Evolutionary conservation across 306 rosid genomes (phyloP), one percentile per base, ranked within the genome.

Genomic region (Myrica gale): DNA sequence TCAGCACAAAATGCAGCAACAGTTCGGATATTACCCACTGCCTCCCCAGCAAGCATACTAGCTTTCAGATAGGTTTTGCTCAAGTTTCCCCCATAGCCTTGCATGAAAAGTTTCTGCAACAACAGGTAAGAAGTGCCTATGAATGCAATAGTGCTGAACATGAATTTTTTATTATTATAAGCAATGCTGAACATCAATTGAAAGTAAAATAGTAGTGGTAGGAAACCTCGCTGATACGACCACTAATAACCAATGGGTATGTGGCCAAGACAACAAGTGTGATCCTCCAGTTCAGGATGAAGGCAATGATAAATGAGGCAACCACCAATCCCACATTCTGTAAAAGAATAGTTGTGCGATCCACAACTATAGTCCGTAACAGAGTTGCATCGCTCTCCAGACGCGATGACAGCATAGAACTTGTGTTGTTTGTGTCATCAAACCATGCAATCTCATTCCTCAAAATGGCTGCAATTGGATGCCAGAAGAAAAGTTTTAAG

Each of bases 21-120:
- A 21, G 98, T 95, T 76, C 98, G 90, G 4, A 95, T 88, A 70
- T 95, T 95, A 69, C 97, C 87, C 80, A 95, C 98, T 6, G 98
- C 98, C 79, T 95, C 98, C 46, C 98, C 97, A 7, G 98, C 97
- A 72, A 95, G 69, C 95, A 90, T 95, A 83, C 92, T 95, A 53
- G 97, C 97, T 83, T 89, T 95, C 65, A 92, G 89, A 86, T 95
- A 92, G 69, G 96, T 95, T 82, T 89, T 92, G 93, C 96, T 95
- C 90, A 95, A 88, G 92, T 95, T 95, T n/a, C 98, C 98, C 76
- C 97, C 97, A 69, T 86, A 95, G 63, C 98, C 98, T 89, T 92
- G 73, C 90, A 95, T 85, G 84, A 95, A 95, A 76, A 95, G 93
- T 86, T 88, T 95, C 98, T 95, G 87, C 77, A 83, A 84, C 69